Percentiles rank a stretch among this genome's conserved stretches.
These are phyloP conservation scores for Spencermartinsiella europaea DNA, from an alignment of 805 yeast species.

Conservation along the genomic window DNA sequence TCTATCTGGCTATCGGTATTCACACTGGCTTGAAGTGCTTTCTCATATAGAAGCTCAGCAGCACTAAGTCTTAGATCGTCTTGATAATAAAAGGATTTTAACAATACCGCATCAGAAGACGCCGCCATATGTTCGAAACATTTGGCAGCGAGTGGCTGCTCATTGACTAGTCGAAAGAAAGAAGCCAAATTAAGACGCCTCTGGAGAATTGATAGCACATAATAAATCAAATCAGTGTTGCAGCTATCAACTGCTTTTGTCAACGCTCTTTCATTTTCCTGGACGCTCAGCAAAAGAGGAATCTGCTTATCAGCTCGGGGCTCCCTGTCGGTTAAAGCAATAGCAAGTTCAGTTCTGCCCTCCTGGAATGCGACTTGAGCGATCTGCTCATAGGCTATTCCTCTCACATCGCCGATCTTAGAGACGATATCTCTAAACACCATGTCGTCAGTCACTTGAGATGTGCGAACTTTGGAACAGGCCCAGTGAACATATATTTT, in stretches of 20 bases:
- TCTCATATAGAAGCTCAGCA: slow-evolving; percentile 38
- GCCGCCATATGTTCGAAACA: slow-evolving; percentile 37
- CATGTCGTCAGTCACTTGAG: slow-evolving; percentile 51
- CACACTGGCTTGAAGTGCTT: slow-evolving; percentile 15
- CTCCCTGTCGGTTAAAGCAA: slow-evolving; percentile 63
- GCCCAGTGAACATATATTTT: slow-evolving; percentile 77
- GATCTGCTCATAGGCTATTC: slow-evolving; percentile 54
- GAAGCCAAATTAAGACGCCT: slow-evolving; percentile 56
- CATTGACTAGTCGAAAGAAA: slow-evolving; percentile 60
- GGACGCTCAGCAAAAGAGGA: slow-evolving; percentile 60
- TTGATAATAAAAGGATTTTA: slow-evolving; percentile 57
- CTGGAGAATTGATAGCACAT: slow-evolving; percentile 51
- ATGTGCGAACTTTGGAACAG: slow-evolving; percentile 54
- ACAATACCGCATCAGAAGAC: slow-evolving; percentile 33
- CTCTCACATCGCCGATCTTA: slow-evolving; percentile 38
- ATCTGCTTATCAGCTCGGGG: slow-evolving; percentile 56
- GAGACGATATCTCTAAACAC: slow-evolving; percentile 50
- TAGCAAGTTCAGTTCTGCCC: slow-evolving; percentile 69
- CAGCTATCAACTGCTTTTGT: slow-evolving; percentile 58
- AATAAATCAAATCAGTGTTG: slow-evolving; percentile 54
- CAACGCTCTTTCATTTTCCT: slow-evolving; percentile 65
- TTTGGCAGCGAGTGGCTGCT: slow-evolving; percentile 38
- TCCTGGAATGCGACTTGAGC: slow-evolving; percentile 69
- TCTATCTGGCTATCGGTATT: slow-evolving; percentile 4
- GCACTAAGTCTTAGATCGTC: slow-evolving; percentile 51